Percentiles rank a stretch among this genome's conserved stretches.
Evolutionary conservation across 805 yeast species (phyloP).

Genomic region (Brettanomyces naardenensis): DNA sequence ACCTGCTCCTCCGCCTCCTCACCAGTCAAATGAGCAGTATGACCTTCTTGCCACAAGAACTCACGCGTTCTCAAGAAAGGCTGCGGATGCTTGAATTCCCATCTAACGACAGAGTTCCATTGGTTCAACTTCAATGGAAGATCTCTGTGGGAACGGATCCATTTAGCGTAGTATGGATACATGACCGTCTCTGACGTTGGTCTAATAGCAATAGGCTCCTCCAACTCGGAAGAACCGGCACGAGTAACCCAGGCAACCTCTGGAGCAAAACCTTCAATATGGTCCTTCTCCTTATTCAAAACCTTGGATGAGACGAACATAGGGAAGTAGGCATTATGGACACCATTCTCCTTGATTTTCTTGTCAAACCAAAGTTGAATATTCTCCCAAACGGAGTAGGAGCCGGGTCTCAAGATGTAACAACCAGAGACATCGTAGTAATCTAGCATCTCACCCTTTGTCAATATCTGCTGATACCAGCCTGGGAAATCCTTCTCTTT

Average conservation of each 20-base stretch:
- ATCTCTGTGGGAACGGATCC: slow-evolving; percentile 98
- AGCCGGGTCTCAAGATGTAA: slow-evolving; percentile 93
- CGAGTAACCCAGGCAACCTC: slow-evolving; percentile 99
- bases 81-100: slow-evolving; percentile 99
- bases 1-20: slow-evolving; percentile 84
- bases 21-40: slow-evolving; percentile 86
- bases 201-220: slow-evolving; percentile 97
- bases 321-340: slow-evolving; percentile 94
- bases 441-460: slow-evolving; percentile 97
- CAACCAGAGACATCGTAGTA: slow-evolving; percentile 99
- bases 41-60: slow-evolving; percentile 99
- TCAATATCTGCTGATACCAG: slow-evolving; percentile 95
- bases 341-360: slow-evolving; percentile 81
- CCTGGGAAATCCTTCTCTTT: slow-evolving; percentile 87
- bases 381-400: slow-evolving; percentile 89
- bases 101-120: slow-evolving; percentile 99
- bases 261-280: slow-evolving; percentile 98
- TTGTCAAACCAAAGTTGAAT: slow-evolving; percentile 83
- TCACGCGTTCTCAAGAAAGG: slow-evolving; percentile 98
- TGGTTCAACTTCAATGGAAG: slow-evolving; percentile 94
- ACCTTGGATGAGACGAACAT: slow-evolving; percentile 94
- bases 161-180: slow-evolving; percentile 98
- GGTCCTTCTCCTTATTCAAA: slow-evolving; percentile 95
- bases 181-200: slow-evolving; percentile 99
- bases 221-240: slow-evolving; percentile 91